Evolutionary conservation across 768 basidiomycete species (phyloP), one percentile per base, ranked within the genome.

Genomic region (Boletus sp.): DNA sequence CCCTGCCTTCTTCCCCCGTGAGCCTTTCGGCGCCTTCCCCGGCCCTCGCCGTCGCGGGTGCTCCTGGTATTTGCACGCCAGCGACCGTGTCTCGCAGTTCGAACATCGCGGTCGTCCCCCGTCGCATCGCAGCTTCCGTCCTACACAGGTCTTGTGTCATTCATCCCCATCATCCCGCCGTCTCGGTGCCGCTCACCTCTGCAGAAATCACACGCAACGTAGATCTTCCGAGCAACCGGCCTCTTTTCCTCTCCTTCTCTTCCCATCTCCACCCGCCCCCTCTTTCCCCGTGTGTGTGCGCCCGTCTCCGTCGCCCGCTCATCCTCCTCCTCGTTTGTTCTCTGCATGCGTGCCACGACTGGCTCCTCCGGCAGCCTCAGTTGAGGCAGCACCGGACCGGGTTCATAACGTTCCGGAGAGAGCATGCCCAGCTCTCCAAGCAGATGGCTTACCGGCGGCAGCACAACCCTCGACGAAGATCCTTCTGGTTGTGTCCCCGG

Each of bases 171-270:
- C n/a, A 21, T 38, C 4, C 10, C 14, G 13, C 13, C 39, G 38
- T 37, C 49, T 41, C 48, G 29, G 14, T 15, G 10, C 48, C 25
- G 64, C 79, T 74, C 60, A 84, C 88, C 79, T 79, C 88, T 78
- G 74, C 88, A 91, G 68, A 89, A 89, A 70, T 87, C 76, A 72
- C 88, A 91, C 54, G 88, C 88, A 34, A 90, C 62, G 42, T 71
- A 71, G 54, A 71, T 72, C 59, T 70, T 70, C 35, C 63, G 63
- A 5, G 19, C 46, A 2, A 46, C 59, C 47, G 49, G 42, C 53
- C 64, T 62, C 67, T 52, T 69, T 45, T 64, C 69, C 38, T 63
- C 60, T 27, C 43, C 56, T 19, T 42, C 49, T 17, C 37, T 50
- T 40, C 48, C 58, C 60, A 44, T 53, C 51, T 57, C 60, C 40